Conservation (phyloP, 2,329 filamentous ascomycete species). For the Cyphellophora europaea region DNA sequence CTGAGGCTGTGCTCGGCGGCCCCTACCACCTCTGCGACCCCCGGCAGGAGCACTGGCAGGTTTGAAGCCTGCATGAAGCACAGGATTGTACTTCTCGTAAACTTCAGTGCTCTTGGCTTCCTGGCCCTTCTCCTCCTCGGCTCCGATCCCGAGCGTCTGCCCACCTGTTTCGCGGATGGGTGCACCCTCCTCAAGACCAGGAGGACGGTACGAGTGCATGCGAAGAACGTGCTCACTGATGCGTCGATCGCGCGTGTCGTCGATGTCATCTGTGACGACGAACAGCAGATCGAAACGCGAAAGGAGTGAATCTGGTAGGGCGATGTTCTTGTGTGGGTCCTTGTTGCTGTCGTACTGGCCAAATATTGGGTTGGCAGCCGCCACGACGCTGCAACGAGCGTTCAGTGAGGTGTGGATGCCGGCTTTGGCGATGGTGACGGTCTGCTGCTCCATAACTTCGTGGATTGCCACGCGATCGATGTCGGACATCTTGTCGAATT, state of each 20-base stretch:
- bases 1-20: slow-evolving; percentile 67
- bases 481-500: slow-evolving; percentile 99
- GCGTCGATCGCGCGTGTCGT: slow-evolving; percentile 81
- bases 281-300: slow-evolving; percentile 98
- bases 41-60: slow-evolving; percentile 43
- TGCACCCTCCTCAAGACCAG: slow-evolving; percentile 86
- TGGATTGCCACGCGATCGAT: slow-evolving; percentile 96
- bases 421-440: slow-evolving; percentile 96
- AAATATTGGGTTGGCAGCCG: slow-evolving; percentile 94
- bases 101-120: slow-evolving; percentile 73
- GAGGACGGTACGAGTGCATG: slow-evolving; percentile 92
- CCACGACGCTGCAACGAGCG: slow-evolving; percentile 90
- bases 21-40: slow-evolving; percentile 35
- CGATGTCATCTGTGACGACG: slow-evolving; percentile 95
- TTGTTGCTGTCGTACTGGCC: slow-evolving; percentile 98
- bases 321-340: slow-evolving; percentile 97
- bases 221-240: slow-evolving; percentile 94
- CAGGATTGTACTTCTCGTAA: slow-evolving; percentile 91
- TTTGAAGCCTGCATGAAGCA: slow-evolving; percentile 88
- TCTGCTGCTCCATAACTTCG: slow-evolving; percentile 99
- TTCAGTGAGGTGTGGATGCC: slow-evolving; percentile 97
- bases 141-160: slow-evolving; percentile 78
- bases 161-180: slow-evolving; percentile 81
- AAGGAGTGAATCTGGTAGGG: slow-evolving; percentile 86
- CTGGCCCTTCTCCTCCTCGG: slow-evolving; percentile 56